Evolutionary conservation across 1,139 yeast genomes (phyloP).

Genomic region (Candida pseudocylindracea): DNA sequence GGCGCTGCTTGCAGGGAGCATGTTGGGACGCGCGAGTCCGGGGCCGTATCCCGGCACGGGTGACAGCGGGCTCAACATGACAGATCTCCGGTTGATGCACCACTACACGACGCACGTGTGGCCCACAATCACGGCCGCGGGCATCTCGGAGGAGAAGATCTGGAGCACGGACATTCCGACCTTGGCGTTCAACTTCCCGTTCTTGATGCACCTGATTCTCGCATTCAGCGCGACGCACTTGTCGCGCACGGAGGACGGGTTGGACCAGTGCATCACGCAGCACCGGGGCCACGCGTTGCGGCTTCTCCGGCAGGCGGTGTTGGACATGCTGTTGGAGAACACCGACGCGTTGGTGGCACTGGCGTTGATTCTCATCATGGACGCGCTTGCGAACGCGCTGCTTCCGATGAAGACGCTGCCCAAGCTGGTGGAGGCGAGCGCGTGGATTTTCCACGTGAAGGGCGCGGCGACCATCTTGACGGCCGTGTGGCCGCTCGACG

Average conservation of each 20-base stretch:
- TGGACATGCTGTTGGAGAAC: conserved; percentile 61
- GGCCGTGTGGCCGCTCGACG: conserved; percentile 87
- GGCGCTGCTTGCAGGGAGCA: no score
- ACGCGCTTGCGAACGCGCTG: conserved; percentile 83
- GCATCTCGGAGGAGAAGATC: conserved; percentile 66
- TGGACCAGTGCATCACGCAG: conserved; percentile 66
- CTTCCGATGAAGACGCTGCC: conserved; percentile 39
- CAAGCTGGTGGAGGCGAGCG: conserved; percentile 67
- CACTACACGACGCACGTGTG: conserved; percentile 77
- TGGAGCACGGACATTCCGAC: conserved; percentile 82
- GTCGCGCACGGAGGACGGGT: conserved; percentile 51
- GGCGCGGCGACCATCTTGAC: conserved; percentile 92
- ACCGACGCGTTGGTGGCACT: conserved; percentile 89
- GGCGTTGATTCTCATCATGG: conserved; percentile 75
- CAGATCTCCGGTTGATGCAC: conserved; percentile 63
- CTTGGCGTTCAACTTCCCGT: conserved; percentile 74
- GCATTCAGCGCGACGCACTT: conserved; percentile 88
- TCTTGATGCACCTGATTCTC: conserved; percentile 73
- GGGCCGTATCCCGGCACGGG: background rate
- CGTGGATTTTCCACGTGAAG: conserved; percentile 93
- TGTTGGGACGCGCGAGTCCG: background rate
- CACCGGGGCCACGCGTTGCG: conserved; percentile 79
- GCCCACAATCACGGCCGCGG: conserved; percentile 75
- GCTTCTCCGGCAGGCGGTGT: conserved; percentile 62
- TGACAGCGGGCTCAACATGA: conserved; percentile 25